These are phyloP conservation scores for Ascochyta rabiei DNA, from an alignment of 2,329 filamentous ascomycete species.

Conservation along the genomic window DNA sequence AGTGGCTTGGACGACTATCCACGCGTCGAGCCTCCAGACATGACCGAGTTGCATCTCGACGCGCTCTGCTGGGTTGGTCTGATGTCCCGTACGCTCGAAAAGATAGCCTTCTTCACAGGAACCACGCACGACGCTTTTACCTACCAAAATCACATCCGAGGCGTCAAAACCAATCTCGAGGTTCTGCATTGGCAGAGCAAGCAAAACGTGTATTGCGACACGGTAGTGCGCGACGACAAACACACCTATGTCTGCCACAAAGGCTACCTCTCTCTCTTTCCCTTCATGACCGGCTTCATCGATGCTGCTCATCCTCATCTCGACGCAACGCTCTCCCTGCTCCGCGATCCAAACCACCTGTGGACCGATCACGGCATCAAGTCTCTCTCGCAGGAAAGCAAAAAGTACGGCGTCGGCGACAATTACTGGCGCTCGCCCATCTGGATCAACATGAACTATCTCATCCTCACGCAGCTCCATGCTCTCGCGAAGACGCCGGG, in stretches of 20 bases:
- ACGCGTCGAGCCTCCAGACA: constrained; percentile 85
- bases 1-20: constrained; percentile 95
- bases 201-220: constrained; percentile 84
- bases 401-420: constrained; percentile 82
- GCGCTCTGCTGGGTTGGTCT: constrained; percentile 95
- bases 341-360: constrained; percentile 78
- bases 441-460: constrained; percentile 96
- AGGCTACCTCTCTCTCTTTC: constrained; percentile 90
- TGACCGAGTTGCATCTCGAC: constrained; percentile 90
- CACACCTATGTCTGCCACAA: constrained; percentile 86
- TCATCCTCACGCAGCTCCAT: constrained; percentile 77
- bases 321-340: constrained; percentile 73
- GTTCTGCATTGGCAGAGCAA: constrained; percentile 89
- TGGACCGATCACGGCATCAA: constrained; percentile 86
- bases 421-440: constrained; percentile 96
- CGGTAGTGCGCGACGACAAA: constrained; percentile 87
- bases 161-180: constrained; percentile 81
- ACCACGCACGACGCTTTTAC: constrained; percentile 73
- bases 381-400: constrained; percentile 79
- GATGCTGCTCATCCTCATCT: constrained; percentile 74
- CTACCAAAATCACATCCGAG: constrained; percentile 71
- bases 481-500: constrained; percentile 54
- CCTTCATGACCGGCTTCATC: constrained; percentile 83
- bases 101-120: constrained; percentile 75
- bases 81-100: constrained; percentile 80